Evolutionary conservation across 495 filamentous ascomycete genomes (phyloP).

Genomic region (Clavariopsis aquatica): DNA sequence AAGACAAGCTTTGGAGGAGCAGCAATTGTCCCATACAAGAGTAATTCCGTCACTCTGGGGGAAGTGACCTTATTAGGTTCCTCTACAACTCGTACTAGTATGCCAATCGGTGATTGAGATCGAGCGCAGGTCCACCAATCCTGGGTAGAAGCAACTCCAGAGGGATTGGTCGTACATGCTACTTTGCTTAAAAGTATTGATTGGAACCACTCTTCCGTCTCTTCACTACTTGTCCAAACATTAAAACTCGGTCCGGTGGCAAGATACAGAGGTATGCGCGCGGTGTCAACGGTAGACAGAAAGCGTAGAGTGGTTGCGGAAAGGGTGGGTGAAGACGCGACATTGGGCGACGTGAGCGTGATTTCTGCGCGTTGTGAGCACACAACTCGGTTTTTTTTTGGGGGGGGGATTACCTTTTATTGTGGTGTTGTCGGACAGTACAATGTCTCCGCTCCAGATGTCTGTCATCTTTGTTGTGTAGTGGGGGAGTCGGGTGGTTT

Average conservation of each 20-base stretch:
- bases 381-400: background rate
- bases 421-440: slow-evolving; percentile 12
- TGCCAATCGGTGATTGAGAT: slow-evolving; percentile 37
- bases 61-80: background rate
- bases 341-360: slow-evolving; percentile 13
- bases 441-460: slow-evolving; percentile 30
- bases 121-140: slow-evolving; percentile 35
- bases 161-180: slow-evolving; percentile 2
- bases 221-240: slow-evolving; percentile 33
- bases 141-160: background rate
- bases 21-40: slow-evolving; percentile 53
- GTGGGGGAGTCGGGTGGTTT: background rate
- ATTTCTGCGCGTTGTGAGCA: slow-evolving; percentile 21
- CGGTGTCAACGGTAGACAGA: slow-evolving; percentile 30
- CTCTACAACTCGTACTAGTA: slow-evolving; percentile 25
- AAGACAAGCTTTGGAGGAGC: slow-evolving; percentile 2
- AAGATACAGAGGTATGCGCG: slow-evolving; percentile 36
- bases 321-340: slow-evolving; percentile 18
- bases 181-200: slow-evolving; percentile 25
- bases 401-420: slow-evolving; percentile 11
- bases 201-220: slow-evolving; percentile 37
- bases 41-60: slow-evolving; percentile 52
- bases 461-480: slow-evolving; percentile 26
- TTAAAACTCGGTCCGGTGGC: slow-evolving; percentile 34
- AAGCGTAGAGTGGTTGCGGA: slow-evolving; percentile 31